Evolutionary conservation across 2,329 filamentous ascomycete genomes (phyloP), one percentile per base, ranked within the genome.

Genomic region (Chaetomiaceae sp.): DNA sequence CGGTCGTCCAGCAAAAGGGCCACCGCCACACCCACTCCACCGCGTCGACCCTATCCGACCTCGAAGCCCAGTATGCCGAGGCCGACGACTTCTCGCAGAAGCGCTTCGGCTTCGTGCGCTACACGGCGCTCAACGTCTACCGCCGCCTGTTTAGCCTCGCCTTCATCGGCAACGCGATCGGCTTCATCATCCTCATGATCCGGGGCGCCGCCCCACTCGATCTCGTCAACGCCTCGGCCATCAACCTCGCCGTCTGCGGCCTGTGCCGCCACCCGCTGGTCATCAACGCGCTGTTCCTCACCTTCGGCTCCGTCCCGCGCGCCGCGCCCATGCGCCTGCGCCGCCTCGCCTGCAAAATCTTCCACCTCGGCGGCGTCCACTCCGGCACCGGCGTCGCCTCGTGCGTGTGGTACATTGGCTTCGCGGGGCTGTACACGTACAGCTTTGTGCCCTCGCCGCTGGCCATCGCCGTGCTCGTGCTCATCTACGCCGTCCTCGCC

Each of bases 401-500:
- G 2, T 69, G 71, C 2, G 55, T 69, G 27, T 76, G 73, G 73
- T 70, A 74, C 42, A 54, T 75, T n/a, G 64, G 65, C 27, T 71
- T 69, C 29, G 68, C 65, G 3, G 56, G 63, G 32, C 62, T 59
- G 42, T 68, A 61, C 22, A 70, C 68, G 3, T 45, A 67, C 40
- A 63, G 63, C 34, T 64, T 60, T 45, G 51, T 49, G 2, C 47
- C 62, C 47, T 52, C 56, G 50, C 59, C 56, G 54, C 45, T 59
- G 54, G 35, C 62, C 56, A 32, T 60, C 56, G 62, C 66, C 36
- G 65, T 63, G 11, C 58, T 66, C 27, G 67, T 73, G 11, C 62
- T 85, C 20, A 74, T 78, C 11, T 83, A 77, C 38, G 22, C 50
- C 58, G 58, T 81, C 33, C 71, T 86, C 33, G 68, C 78, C 36